Evolutionary conservation across 1,139 yeast species (phyloP).

Genomic region (Saccharomycopsis phalli): DNA sequence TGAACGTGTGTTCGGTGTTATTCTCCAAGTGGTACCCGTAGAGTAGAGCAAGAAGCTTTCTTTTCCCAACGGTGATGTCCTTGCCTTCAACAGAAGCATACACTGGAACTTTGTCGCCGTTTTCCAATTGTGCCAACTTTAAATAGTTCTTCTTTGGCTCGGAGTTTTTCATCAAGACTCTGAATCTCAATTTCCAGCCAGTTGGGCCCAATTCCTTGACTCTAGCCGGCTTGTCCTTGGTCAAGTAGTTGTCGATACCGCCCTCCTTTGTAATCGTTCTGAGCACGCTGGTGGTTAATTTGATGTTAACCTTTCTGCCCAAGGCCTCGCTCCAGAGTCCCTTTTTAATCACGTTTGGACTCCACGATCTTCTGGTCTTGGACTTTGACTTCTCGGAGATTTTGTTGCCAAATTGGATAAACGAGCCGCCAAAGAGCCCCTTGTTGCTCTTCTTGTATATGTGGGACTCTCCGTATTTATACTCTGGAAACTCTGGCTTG

Average conservation of each 20-base stretch:
- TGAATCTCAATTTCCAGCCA: constrained; percentile 85
- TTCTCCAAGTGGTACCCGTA: constrained; percentile 41
- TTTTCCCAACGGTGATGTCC: constrained; percentile 51
- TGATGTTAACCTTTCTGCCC: constrained; percentile 43
- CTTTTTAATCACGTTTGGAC: constrained; percentile 71
- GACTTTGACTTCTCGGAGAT: constrained; percentile 67
- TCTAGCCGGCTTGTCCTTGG: constrained; percentile 82
- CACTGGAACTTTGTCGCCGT: constrained; percentile 35
- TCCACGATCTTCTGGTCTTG: constrained; percentile 68
- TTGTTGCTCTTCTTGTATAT: constrained; percentile 77
- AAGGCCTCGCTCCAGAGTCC: constrained; percentile 80
- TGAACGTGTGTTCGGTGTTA: constrained; percentile 39
- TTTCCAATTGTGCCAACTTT: constrained; percentile 26
- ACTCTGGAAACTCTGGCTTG: constrained; percentile 54
- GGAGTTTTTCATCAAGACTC: constrained; percentile 40
- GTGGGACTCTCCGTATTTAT: constrained; percentile 72
- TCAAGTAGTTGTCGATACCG: constrained; percentile 80
- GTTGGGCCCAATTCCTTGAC: constrained; percentile 83
- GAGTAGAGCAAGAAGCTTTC: constrained; percentile 47
- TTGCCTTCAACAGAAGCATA: constrained; percentile 43
- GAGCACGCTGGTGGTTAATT: constrained; percentile 73
- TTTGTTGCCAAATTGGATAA: constrained; percentile 67
- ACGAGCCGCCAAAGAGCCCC: constrained; percentile 86
- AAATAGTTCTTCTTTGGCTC: constrained; percentile 28
- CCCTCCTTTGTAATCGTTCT: constrained; percentile 88